A percentile compares a stretch with the other conserved stretches of the same genome.
Evolutionary conservation across 129 eudicot species (phyloP).

Genomic region (Helichrysum umbraculigerum): DNA sequence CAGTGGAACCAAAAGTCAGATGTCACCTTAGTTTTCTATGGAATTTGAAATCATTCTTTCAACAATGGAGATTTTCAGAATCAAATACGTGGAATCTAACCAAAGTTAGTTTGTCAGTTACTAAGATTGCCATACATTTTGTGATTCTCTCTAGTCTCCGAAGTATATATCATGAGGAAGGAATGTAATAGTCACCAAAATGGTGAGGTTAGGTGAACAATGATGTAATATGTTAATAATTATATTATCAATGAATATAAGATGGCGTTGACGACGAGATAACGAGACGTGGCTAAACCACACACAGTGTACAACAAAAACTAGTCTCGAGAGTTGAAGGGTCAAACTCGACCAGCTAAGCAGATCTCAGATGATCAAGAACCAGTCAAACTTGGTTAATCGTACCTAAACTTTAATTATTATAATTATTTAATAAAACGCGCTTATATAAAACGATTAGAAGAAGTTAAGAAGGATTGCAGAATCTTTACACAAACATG

Average conservation of each 20-base stretch:
- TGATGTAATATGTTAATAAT: too few relatives aligned
- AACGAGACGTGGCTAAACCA: not conserved
- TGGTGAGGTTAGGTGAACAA: not conserved
- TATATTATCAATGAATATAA: not conserved
- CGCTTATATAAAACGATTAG: not conserved
- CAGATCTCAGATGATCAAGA: slow-evolving; percentile 4
- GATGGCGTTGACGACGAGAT: too few relatives aligned
- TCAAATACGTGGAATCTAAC: too few relatives aligned
- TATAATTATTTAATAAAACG: not conserved
- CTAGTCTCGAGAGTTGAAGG: not conserved
- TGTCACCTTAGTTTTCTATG: too few relatives aligned
- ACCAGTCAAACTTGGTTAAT: slow-evolving; percentile 18
- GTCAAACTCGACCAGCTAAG: slow-evolving; percentile 24
- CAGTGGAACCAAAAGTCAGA: not conserved
- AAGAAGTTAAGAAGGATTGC: not conserved
- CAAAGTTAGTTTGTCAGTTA: too few relatives aligned
- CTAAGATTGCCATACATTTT: too few relatives aligned
- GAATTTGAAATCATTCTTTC: too few relatives aligned
- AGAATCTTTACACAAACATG: not conserved
- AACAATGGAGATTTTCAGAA: too few relatives aligned
- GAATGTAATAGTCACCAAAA: not conserved
- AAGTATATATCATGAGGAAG: not conserved
- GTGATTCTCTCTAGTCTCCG: too few relatives aligned
- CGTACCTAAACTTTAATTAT: not conserved
- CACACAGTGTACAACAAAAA: not conserved